Conservation (phyloP, 352 stramenopile genomes). For the Elongisporangium anandrum region DNA sequence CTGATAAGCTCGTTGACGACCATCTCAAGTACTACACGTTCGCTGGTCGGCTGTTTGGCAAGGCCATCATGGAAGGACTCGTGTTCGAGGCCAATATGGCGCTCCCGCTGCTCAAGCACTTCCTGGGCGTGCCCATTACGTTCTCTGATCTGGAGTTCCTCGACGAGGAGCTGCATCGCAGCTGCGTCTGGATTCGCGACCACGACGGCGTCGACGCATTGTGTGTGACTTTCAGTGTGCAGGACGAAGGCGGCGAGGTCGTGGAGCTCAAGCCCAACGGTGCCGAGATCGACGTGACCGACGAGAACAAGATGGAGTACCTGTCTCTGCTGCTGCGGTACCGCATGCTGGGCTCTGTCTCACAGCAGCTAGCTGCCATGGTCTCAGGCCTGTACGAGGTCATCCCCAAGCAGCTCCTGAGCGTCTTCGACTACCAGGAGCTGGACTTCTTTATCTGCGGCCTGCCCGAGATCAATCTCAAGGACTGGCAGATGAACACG, state of each 20-base stretch:
- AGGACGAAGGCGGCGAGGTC: constrained; percentile 56
- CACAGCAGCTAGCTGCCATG: constrained; percentile 87
- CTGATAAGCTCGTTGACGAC: constrained; percentile 37
- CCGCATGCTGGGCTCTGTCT: constrained; percentile 90
- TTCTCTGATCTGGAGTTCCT: constrained; percentile 84
- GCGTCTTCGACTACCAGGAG: constrained; percentile 94
- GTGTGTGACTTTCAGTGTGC: constrained; percentile 74
- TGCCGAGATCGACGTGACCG: constrained; percentile 89
- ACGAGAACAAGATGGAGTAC: constrained; percentile 95
- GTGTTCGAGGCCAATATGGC: constrained; percentile 97
- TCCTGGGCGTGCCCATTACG: constrained; percentile 79
- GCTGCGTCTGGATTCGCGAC: constrained; percentile 69
- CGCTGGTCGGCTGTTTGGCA: constrained; percentile 94
- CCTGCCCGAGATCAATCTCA: constrained; percentile 78
- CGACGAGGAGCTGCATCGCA: constrained; percentile 75
- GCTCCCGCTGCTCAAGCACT: constrained; percentile 75
- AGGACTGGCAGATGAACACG: constrained; percentile 86
- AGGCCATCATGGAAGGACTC: constrained; percentile 96
- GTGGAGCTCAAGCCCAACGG: constrained; percentile 92
- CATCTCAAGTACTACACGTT: constrained; percentile 95
- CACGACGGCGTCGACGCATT: constrained; percentile 65
- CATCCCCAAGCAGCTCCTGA: constrained; percentile 84
- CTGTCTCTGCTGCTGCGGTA: constrained; percentile 92
- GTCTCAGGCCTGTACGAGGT: constrained; percentile 91
- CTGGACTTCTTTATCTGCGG: constrained; percentile 93